Base-by-base conservation (phyloP, 352 stramenopile species). In the Globisporangium okanoganense region DNA sequence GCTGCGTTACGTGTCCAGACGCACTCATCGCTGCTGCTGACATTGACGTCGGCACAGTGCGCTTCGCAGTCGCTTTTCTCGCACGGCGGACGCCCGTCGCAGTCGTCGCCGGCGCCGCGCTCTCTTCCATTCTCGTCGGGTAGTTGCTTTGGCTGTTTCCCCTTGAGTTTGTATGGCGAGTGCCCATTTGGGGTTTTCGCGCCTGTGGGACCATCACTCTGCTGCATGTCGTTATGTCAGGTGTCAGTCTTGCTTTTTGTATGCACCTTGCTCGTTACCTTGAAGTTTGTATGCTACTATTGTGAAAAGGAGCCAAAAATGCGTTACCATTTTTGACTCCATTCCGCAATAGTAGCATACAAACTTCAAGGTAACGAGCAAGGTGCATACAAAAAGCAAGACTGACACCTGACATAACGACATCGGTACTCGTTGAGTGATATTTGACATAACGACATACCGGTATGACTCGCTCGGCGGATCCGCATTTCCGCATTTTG, bases 121-220 rank as follows among this genome's bases (percentile, higher is more conserved):
- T 63, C 44, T 54, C 57, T 54, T 63, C 44, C 57, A 63, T 63
- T 25, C 36, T 63, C 25, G 9, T 48, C 10, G 16, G 18, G 7
- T 38, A 50, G 22, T 22, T 33, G 22, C 29, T 55, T n/a, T n/a
- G n/a, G 27, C 16, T 40, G 36, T 16, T 40, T 29, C 38, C 24
- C 20, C 40, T 51, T 16, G 20, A 31, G 18, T 56, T 56, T 56
- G 29, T 56, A 43, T 56, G 49, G 49, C 49, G 49, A 40, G 18
- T 56, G 49, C 29, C 49, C 29, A 27, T 56, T 55, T 20, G 8
- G 14, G 10, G 27, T 53, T 53, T 53, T 16, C 12, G 29, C 14
- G 10, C 14, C 5, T 12, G 24, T 3, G 13, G 25, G 31, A 53
- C 47, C 24, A 22, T 52, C 45, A 52, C 45, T 52, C 45, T 52